Percentiles rank a stretch among this genome's conserved stretches.
phyloP scores from a whole-genome alignment of 164 flowering plant species.

The Vitis cinerea region DNA sequence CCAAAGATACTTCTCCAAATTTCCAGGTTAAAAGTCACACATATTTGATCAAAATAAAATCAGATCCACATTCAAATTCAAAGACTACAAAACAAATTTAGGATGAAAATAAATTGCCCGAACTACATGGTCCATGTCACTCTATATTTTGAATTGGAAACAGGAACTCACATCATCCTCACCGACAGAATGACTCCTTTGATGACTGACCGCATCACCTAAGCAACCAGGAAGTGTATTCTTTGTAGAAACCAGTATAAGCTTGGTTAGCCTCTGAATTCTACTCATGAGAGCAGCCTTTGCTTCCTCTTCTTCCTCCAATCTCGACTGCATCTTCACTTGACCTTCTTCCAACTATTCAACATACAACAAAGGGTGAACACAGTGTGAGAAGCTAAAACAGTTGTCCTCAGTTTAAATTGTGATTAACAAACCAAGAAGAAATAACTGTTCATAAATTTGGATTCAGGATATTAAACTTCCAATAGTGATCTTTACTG shows the following conservation, averaged over 20 bases:
- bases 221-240: constrained; percentile 70
- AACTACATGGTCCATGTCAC: not conserved
- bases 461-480: not conserved
- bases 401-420: not conserved
- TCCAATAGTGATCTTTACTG: not conserved
- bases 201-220: constrained; percentile 62
- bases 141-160: not conserved
- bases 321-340: constrained; percentile 93
- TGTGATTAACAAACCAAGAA: not conserved
- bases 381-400: not conserved
- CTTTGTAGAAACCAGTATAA: constrained; percentile 95
- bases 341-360: constrained; percentile 95
- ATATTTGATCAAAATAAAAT: not conserved
- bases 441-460: not conserved
- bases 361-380: constrained; percentile 8
- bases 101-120: not conserved
- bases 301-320: constrained; percentile 99
- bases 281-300: constrained; percentile 99
- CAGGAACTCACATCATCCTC: constrained; percentile 74
- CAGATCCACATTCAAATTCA: not conserved
- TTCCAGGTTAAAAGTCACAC: not conserved
- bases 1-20: not conserved
- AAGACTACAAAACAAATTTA: not conserved
- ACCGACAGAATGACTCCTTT: constrained; percentile 55
- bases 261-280: constrained; percentile 93